Evolutionary conservation across 2,329 filamentous ascomycete species (phyloP), one percentile per base, ranked within the genome.

Genomic region (Calonectria pteridis): DNA sequence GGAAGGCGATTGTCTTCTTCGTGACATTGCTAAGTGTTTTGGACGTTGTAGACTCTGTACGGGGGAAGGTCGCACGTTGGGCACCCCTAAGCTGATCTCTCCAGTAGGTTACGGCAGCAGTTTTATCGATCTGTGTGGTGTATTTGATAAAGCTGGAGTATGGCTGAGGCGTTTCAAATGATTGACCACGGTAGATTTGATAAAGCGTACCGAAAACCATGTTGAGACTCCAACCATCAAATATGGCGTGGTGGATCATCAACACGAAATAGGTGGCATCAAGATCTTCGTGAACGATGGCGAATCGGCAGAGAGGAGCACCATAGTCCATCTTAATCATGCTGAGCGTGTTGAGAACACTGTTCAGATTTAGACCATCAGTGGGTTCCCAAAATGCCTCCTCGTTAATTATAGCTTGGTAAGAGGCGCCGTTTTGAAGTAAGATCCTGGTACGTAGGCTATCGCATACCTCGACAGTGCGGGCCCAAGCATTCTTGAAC

Each of bases 71-170:
- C 20, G 65, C 37, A 2, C 50, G 65, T 43, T 67, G 65, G 7
- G 65, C 65, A 10, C 65, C 50, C 1, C n/a, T 23, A 2, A 67
- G 33, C 13, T 67, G 65, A 10, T 43, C 50, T 40, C 31, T 67
- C 65, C 65, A 67, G 55, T 69, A 69, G 1, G 31, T 37, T 5
- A 16, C 26, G 1, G 67, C 43, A 9, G 67, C 67, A 31, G 20
- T 23, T 20, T 51, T 31, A 13, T 69, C 67, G 6, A 63, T 43
- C 11, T 62, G 40, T 20, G 53, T 62, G 18, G 43, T 63, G 55
- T 69, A 69, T n/a, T 63, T 69, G 40, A 69, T 69, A 6, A 69
- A 69, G 23, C 31, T 37, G 16, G 67, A 59, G 40, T 63, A 69
- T 26, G 55, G 67, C 23, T 63, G 40, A 13, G 33, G 43, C 11